Evolutionary conservation across 257 asterid genomes (phyloP), one percentile per base, ranked within the genome.

Genomic region (Salvia splendens): DNA sequence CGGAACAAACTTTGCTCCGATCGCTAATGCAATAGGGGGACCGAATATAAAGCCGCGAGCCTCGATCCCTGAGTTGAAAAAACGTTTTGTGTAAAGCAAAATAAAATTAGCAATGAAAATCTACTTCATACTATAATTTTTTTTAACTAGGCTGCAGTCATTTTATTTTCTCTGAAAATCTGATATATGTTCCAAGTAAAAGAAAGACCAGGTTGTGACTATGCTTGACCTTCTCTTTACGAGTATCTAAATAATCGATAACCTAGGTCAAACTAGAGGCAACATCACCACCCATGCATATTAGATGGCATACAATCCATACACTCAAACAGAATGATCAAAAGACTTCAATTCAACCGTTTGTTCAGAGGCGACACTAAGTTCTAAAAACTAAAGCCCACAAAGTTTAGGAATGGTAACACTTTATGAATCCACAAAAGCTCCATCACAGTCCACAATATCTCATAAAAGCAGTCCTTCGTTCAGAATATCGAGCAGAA

Each of bases 1-100:
- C 2, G 96, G 96, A 55, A 89, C 96, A 67, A 87, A 89, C 78
- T 89, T 89, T 50, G 96, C 96, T 40, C 96, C 96, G 54, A 89
- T 83, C 32, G 95, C 93, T 73, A 89, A 79, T 49, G 96, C 96
- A 70, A 89, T 85, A 52, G 96, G 84, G 50, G 95, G 85, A 40
- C 96, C 96, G 57, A 89, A 89, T 69, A 89, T 83, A 58, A 89
- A 89, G 14, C 95, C 96, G 3, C 93, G 87, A 66, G 96, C 96
- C 81, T 89, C 96, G 17, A 89, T 81, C 48, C 95, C 96, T 89
- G 79, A 46, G 71, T 41, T 48, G 47, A 36, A 60, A 12, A 51
- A 53, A 33, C 50, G 15, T 30, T 51, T 41, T 20, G 9, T 47
- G 33, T 51, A 9, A 61, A 35, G 59, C 48, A 42, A 24, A 65